Conservation (phyloP, 164 flowering plant species). For the Nelumbo lutea region DNA sequence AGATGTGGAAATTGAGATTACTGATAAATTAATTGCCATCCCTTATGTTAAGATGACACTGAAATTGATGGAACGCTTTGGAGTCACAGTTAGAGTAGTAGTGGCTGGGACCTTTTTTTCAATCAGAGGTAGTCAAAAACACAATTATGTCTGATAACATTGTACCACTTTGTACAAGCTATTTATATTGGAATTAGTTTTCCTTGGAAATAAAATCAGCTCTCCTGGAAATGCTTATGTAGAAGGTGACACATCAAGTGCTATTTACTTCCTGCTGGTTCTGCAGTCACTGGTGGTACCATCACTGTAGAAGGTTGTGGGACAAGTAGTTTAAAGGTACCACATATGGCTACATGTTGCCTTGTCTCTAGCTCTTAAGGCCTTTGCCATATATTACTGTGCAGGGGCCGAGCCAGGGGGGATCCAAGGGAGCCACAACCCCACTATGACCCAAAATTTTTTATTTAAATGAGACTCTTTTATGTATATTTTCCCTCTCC, state of each 20-base stretch:
- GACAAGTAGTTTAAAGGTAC: constrained; percentile 95
- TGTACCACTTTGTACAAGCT: not conserved
- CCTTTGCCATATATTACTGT: not conserved
- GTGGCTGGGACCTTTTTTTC: constrained; percentile 82
- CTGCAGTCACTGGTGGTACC: constrained; percentile 97
- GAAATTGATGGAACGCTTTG: constrained; percentile 94
- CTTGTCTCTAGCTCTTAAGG: not conserved
- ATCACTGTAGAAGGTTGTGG: constrained; percentile 98
- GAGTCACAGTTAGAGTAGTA: constrained; percentile 68
- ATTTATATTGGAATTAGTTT: not conserved
- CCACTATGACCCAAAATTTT: too few species aligned
- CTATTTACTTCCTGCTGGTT: constrained; percentile 99
- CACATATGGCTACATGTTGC: not conserved
- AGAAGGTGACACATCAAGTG: constrained; percentile 99
- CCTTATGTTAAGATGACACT: constrained; percentile 99
- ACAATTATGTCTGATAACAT: constrained; percentile 53
- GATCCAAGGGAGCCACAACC: too few species aligned
- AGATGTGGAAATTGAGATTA: constrained; percentile 89
- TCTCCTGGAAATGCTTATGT: constrained; percentile 93
- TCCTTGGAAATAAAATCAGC: constrained; percentile 27
- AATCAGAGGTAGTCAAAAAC: constrained; percentile 82
- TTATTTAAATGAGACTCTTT: too few species aligned
- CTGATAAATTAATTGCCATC: constrained; percentile 84
- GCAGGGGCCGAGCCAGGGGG: too few species aligned
- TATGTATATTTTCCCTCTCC: too few species aligned